These are phyloP conservation scores for Apophysomyces sp. DNA, from an alignment of 371 early-diverging fungal species.

Conservation along the genomic window DNA sequence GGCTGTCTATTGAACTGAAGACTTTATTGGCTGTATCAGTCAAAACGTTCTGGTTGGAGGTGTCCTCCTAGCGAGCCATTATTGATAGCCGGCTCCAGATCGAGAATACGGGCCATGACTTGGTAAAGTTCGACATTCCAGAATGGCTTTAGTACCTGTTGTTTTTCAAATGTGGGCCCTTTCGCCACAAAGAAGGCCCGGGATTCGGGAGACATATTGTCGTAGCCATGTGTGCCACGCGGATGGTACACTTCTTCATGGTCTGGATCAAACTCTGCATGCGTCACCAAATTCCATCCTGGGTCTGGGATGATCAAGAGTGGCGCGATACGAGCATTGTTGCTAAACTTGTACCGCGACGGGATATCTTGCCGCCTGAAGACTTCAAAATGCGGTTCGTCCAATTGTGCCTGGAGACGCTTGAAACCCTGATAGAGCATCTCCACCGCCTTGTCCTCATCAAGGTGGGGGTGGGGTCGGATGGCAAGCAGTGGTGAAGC, in stretches of 20 bases:
- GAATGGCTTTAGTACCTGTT: conserved; percentile 25
- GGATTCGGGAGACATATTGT: conserved; percentile 75
- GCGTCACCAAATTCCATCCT: conserved; percentile 61
- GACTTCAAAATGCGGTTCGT: conserved; percentile 53
- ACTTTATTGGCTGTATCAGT: not conserved
- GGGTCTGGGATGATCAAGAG: conserved; percentile 71
- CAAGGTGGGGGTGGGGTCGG: conserved; percentile 23
- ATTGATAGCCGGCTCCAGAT: conserved; percentile 36
- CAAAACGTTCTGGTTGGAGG: conserved; percentile 3
- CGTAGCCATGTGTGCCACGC: conserved; percentile 87
- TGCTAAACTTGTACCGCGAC: conserved; percentile 53
- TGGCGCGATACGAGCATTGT: conserved; percentile 69
- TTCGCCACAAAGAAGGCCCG: conserved; percentile 85
- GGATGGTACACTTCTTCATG: conserved; percentile 23
- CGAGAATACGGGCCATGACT: conserved; percentile 38
- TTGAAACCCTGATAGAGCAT: conserved; percentile 36
- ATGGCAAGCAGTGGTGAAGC: conserved; percentile 44
- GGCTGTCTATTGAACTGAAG: no score
- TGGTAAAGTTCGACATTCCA: conserved; percentile 45
- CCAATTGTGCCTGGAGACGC: conserved; percentile 15
- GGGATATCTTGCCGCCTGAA: conserved; percentile 70
- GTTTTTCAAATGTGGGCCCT: conserved; percentile 68
- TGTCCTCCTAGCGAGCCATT: conserved; percentile 41
- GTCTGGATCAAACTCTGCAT: conserved; percentile 31
- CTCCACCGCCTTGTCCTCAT: conserved; percentile 25